Evolutionary conservation across 805 yeast species (phyloP), one percentile per base, ranked within the genome.

Genomic region (Kluyveromyces aestuarii): DNA sequence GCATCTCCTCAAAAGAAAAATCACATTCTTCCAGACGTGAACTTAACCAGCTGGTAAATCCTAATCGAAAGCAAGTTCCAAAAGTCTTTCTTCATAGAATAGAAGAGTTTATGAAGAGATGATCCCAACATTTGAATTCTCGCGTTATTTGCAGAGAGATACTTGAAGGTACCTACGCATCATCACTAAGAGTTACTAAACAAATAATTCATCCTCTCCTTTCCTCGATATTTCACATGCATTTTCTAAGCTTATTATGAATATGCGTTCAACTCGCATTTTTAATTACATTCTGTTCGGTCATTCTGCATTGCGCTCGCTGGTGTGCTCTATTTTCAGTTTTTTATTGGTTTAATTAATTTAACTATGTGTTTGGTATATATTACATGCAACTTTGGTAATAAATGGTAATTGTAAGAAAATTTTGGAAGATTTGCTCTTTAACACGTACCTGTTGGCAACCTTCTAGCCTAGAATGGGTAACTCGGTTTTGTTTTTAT

Each of bases 51-150:
- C 25, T 25, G 21, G 45, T 38, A 16, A 38, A 21, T 19, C 21
- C 45, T 11, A 33, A 18, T n/a, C 19, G 39, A 11, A 33, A 35
- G 19, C 39, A 43, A 21, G 45, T 43, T 8, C 45, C 40, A 2
- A 37, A 33, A 25, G 33, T 21, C 13, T 21, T 44, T 11, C 39
- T 44, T 11, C 46, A 37, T 18, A 19, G 36, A 27, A 44, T 44
- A 18, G 46, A 37, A 37, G 46, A 44, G 18, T 44, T 44, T 40
- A 37, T 36, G 41, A 44, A 44, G 16, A 21, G 35, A 37, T 35
- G 35, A 30, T 30, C 35, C 14, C 7, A 13, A 21, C 25, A 21
- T 21, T 21, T 21, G 25, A 21, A 21, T 21, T 21, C 25, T 21
- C 25, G 6, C 25, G 25, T 21, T 21, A 6, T 21, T 6, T 21